Conservation (phyloP, 2,329 filamentous ascomycete genomes). For the Talaromyces piceae region DNA sequence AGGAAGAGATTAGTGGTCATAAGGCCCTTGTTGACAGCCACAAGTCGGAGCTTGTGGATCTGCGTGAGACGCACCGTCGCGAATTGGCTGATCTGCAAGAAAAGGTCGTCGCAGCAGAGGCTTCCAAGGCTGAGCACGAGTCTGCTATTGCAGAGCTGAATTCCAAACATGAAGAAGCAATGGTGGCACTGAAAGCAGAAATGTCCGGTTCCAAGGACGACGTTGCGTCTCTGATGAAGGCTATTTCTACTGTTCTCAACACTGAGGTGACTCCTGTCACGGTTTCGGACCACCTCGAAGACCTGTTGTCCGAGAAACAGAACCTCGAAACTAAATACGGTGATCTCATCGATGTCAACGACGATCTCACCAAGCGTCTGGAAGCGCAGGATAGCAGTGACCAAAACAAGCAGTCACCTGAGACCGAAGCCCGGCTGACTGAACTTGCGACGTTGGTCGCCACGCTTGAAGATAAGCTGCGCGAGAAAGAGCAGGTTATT, state of each 20-base stretch:
- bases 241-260: conserved; percentile 42
- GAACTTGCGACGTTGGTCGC: conserved; percentile 46
- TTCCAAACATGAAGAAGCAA: conserved; percentile 50
- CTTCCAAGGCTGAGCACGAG: conserved; percentile 27
- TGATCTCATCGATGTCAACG: conserved; percentile 34
- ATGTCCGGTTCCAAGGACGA: conserved; percentile 60
- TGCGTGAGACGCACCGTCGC: conserved; percentile 47
- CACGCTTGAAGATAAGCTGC: conserved; percentile 39
- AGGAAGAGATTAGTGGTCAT: conserved; percentile 50
- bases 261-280: conserved; percentile 48
- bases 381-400: conserved; percentile 30
- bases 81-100: conserved; percentile 31
- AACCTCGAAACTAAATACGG: conserved; percentile 36
- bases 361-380: conserved; percentile 31
- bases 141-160: conserved; percentile 45
- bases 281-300: conserved; percentile 59
- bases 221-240: conserved; percentile 56
- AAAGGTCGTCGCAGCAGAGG: conserved; percentile 3
- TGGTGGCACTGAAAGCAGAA: conserved; percentile 55
- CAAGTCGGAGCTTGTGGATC: conserved; percentile 38
- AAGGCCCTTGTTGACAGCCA: conserved; percentile 32
- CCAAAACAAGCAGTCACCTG: conserved; percentile 31
- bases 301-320: conserved; percentile 35
- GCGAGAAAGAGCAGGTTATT: conserved; percentile 37
- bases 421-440: conserved; percentile 48